These are phyloP conservation scores for Santalum album DNA, from an alignment of 164 flowering plant species.

Conservation along the genomic window DNA sequence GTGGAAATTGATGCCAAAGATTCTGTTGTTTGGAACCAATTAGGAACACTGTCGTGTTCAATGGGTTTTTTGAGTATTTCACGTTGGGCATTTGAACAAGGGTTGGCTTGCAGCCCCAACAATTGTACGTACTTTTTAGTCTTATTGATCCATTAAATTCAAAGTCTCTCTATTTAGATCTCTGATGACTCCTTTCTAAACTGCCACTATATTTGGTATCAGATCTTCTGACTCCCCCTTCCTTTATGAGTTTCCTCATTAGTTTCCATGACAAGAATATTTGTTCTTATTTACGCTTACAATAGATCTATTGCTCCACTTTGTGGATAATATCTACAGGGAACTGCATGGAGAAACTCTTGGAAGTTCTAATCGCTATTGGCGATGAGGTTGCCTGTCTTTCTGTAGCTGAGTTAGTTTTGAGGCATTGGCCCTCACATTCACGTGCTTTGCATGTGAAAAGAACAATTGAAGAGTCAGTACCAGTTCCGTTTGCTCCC, in stretches of 20 bases:
- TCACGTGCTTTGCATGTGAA: slow-evolving; percentile 92
- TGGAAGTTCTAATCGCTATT: slow-evolving; percentile 96
- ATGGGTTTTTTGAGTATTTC: slow-evolving; percentile 88
- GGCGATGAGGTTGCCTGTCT: slow-evolving; percentile 94
- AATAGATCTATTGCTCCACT: not conserved
- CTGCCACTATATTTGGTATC: no score
- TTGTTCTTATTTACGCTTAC: not conserved
- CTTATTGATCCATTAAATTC: not conserved
- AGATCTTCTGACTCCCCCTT: no score
- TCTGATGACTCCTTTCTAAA: no score
- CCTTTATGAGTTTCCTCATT: not conserved
- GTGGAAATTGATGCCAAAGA: slow-evolving; percentile 92
- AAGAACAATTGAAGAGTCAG: slow-evolving; percentile 64
- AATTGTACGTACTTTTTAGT: slow-evolving; percentile 53
- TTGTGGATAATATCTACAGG: slow-evolving; percentile 38
- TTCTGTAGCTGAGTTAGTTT: slow-evolving; percentile 80
- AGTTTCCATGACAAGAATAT: not conserved
- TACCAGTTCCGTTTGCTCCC: slow-evolving; percentile 79
- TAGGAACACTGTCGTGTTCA: slow-evolving; percentile 87
- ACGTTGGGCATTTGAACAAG: slow-evolving; percentile 99
- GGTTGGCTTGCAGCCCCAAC: slow-evolving; percentile 88
- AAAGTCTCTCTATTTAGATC: not conserved
- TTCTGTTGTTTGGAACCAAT: slow-evolving; percentile 92
- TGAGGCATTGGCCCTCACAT: slow-evolving; percentile 95
- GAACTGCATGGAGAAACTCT: slow-evolving; percentile 98